These are phyloP conservation scores for Aspergillus ruber DNA, from an alignment of 2,329 filamentous ascomycete species.

Conservation along the genomic window DNA sequence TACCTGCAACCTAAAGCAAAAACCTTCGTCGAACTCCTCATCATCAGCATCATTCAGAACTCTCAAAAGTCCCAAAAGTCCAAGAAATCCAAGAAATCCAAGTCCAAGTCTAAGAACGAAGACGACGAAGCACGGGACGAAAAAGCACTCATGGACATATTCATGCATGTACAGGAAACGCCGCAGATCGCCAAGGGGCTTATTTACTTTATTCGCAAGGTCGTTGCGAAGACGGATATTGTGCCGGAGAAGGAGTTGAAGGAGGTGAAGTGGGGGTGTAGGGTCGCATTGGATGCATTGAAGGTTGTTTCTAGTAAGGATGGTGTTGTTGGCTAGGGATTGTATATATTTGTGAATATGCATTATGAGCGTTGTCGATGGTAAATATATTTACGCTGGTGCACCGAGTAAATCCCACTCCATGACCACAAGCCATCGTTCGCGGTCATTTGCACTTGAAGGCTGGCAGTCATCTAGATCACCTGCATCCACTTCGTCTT, in stretches of 20 bases:
- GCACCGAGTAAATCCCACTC: slow-evolving; percentile 33
- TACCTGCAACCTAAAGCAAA: slow-evolving; percentile 70
- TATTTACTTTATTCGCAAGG: slow-evolving; percentile 72
- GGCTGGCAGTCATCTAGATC: background rate
- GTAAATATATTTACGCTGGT: background rate
- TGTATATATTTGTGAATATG: background rate
- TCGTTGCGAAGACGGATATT: slow-evolving; percentile 60
- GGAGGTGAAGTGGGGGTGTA: slow-evolving; percentile 43
- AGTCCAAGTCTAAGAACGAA: slow-evolving; percentile 12
- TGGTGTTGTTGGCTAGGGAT: background rate
- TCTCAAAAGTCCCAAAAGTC: slow-evolving; percentile 46
- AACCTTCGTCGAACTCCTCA: slow-evolving; percentile 71
- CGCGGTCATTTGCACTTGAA: background rate
- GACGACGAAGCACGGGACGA: slow-evolving; percentile 40
- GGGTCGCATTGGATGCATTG: slow-evolving; percentile 35
- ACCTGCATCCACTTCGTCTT: background rate
- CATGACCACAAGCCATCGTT: slow-evolving; percentile 31
- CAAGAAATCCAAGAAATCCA: slow-evolving; percentile 20
- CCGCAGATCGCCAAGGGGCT: slow-evolving; percentile 66
- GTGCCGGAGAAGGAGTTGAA: slow-evolving; percentile 47
- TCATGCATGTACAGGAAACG: slow-evolving; percentile 57
- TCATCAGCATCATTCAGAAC: slow-evolving; percentile 68
- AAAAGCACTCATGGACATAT: slow-evolving; percentile 57
- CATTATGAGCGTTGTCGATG: too few species aligned
- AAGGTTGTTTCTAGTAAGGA: slow-evolving; percentile 24